A percentile compares a stretch with the other conserved stretches of the same genome.
Conservation (phyloP, 169 alveolate genomes). For the Eimeria necatrix region DNA sequence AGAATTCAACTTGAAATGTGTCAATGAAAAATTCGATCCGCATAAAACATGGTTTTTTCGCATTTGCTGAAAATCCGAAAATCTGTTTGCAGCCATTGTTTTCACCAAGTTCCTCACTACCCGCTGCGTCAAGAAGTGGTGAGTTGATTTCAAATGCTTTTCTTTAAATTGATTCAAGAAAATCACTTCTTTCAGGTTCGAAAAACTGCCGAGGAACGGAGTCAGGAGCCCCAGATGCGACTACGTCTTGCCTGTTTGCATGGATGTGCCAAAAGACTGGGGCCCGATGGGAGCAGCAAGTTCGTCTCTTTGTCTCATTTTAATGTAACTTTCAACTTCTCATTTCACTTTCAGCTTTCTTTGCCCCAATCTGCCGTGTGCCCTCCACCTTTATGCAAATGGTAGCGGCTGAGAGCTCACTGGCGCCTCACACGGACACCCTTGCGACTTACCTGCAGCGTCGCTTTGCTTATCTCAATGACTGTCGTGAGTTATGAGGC, state of each 20-base stretch:
- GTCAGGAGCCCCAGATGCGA: conserved; percentile 32
- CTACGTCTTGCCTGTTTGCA: conserved; percentile 26
- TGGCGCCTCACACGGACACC: conserved; percentile 46
- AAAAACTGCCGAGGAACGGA: conserved; percentile 30
- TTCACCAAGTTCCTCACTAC: conserved; percentile 49
- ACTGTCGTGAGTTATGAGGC: conserved; percentile 26
- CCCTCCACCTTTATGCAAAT: conserved; percentile 54
- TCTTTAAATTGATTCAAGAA: background rate
- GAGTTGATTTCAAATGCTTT: background rate
- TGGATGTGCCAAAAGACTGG: conserved; percentile 42
- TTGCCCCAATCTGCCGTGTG: conserved; percentile 55
- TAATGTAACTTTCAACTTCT: background rate
- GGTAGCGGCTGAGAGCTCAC: conserved; percentile 45
- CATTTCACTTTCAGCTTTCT: conserved; percentile 30
- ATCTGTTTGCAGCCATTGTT: conserved; percentile 4
- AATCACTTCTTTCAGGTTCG: background rate
- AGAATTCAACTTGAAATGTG: too few relatives aligned
- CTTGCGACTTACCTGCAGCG: conserved; percentile 46
- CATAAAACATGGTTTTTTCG: too few relatives aligned
- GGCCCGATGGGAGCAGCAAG: conserved; percentile 64
- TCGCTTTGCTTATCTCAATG: background rate
- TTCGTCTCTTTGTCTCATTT: background rate
- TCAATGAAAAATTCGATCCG: too few relatives aligned
- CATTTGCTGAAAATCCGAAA: background rate
- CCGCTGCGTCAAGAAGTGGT: conserved; percentile 56